Percentiles rank a stretch among this genome's conserved stretches.
Evolutionary conservation across 2,329 filamentous ascomycete species (phyloP).

Genomic region (Sordariomycetes sp.): DNA sequence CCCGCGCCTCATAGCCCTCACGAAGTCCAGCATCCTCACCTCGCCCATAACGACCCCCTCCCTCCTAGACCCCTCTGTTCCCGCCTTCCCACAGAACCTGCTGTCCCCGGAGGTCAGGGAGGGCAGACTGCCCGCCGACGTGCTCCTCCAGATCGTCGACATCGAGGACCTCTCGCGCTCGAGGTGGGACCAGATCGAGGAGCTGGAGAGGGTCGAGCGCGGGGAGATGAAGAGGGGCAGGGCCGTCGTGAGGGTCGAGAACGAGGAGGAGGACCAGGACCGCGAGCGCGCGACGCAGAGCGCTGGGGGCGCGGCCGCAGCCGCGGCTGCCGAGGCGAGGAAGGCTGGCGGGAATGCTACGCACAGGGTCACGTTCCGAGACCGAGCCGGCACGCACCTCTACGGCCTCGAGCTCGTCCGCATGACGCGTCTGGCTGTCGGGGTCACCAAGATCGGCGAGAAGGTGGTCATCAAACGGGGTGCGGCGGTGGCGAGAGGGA

Average conservation of each 20-base stretch:
- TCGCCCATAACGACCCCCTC: conserved; percentile 60
- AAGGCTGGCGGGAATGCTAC: conserved; percentile 38
- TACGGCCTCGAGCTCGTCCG: conserved; percentile 63
- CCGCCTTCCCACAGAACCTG: conserved; percentile 43
- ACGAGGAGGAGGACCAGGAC: conserved; percentile 31
- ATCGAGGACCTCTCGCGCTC: conserved; percentile 73
- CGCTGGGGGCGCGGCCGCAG: background rate
- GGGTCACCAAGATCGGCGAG: conserved; percentile 60
- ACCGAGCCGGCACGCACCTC: conserved; percentile 57
- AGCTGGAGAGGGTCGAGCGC: conserved; percentile 60
- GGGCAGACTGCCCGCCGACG: conserved; percentile 43
- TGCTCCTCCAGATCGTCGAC: conserved; percentile 75
- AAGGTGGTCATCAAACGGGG: conserved; percentile 66
- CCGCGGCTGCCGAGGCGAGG: conserved; percentile 9
- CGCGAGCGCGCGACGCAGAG: conserved; percentile 22
- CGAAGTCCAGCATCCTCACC: conserved; percentile 68
- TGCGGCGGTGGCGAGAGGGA: conserved; percentile 60
- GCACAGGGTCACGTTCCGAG: conserved; percentile 76
- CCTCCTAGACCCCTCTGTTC: conserved; percentile 29
- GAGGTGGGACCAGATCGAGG: conserved; percentile 80
- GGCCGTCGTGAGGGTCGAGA: conserved; percentile 64
- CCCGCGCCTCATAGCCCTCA: conserved; percentile 65
- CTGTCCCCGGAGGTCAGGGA: conserved; percentile 39
- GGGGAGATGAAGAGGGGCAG: conserved; percentile 67
- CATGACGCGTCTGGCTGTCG: conserved; percentile 55